Evolutionary conservation across 208 protist genomes (phyloP).

Genomic region (Porcisia hertigi): DNA sequence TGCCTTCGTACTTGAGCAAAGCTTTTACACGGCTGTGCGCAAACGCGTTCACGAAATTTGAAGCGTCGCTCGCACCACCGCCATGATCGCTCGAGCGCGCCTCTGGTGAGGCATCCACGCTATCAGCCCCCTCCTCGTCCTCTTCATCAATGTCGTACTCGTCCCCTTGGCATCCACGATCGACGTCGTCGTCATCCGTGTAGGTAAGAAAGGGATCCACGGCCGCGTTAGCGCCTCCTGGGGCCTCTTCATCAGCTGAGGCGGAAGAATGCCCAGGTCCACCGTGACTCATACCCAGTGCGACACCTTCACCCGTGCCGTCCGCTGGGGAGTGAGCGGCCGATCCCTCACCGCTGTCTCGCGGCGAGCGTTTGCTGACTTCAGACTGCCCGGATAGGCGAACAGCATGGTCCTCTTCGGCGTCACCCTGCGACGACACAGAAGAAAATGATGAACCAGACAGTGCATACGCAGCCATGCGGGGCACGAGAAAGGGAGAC

Average conservation of each 20-base stretch:
- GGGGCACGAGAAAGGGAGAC: conserved; percentile 50
- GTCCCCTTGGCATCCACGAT: neutral
- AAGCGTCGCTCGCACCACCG: neutral
- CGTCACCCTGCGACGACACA: conserved; percentile 12
- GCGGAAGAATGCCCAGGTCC: too few species aligned
- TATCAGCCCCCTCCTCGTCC: conserved; percentile 3
- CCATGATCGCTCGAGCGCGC: neutral
- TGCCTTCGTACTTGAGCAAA: conserved; percentile 65
- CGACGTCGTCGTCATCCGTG: conserved; percentile 5
- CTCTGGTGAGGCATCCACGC: neutral
- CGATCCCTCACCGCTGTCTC: conserved; percentile 20
- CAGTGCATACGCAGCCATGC: conserved; percentile 39
- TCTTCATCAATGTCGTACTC: conserved; percentile 11
- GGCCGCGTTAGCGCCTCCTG: too few species aligned
- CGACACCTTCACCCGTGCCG: neutral
- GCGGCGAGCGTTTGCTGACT: neutral
- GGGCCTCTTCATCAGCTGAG: neutral
- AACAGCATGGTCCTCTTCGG: conserved; percentile 12
- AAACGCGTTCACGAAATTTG: conserved; percentile 33
- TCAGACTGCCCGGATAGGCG: neutral
- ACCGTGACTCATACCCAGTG: neutral
- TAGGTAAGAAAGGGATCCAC: neutral
- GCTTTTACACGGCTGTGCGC: conserved; percentile 62
- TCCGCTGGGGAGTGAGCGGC: conserved; percentile 9
- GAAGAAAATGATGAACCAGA: conserved; percentile 3